These are phyloP conservation scores for Tolypocladium ophioglossoides DNA, from an alignment of 2,329 filamentous ascomycete species.

Conservation along the genomic window DNA sequence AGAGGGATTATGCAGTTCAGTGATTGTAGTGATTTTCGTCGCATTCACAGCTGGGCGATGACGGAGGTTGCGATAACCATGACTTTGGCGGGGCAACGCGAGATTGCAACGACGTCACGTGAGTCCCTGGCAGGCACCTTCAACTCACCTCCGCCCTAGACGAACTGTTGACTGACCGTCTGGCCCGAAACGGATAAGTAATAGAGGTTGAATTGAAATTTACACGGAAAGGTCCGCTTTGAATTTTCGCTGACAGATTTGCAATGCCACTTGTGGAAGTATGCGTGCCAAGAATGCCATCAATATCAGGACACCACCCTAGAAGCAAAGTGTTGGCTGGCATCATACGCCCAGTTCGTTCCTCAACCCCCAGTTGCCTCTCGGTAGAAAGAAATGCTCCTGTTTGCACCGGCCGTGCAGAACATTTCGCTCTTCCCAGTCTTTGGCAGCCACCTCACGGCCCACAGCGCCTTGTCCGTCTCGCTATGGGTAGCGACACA, in stretches of 20 bases:
- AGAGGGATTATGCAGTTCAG: neutral
- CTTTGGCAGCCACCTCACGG: slow-evolving; percentile 74
- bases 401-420: slow-evolving; percentile 66
- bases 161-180: neutral
- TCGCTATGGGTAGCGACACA: slow-evolving; percentile 94
- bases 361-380: slow-evolving; percentile 62
- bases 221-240: neutral
- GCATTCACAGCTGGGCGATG: neutral
- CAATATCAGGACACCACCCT: neutral
- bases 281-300: neutral
- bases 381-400: slow-evolving; percentile 70
- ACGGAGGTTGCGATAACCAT: slow-evolving; percentile 3
- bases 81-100: slow-evolving; percentile 46
- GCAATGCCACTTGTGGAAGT: neutral
- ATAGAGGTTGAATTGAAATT: neutral
- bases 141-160: too few species aligned
- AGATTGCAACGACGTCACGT: slow-evolving; percentile 38
- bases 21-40: too few species aligned
- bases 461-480: slow-evolving; percentile 76
- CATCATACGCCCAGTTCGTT: neutral
- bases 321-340: neutral
- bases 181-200: neutral
- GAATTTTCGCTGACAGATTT: neutral
- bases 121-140: slow-evolving; percentile 9
- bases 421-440: slow-evolving; percentile 59